phyloP scores from a whole-genome alignment of 345 rosid species.

The Eucalyptus sideroxylon region DNA sequence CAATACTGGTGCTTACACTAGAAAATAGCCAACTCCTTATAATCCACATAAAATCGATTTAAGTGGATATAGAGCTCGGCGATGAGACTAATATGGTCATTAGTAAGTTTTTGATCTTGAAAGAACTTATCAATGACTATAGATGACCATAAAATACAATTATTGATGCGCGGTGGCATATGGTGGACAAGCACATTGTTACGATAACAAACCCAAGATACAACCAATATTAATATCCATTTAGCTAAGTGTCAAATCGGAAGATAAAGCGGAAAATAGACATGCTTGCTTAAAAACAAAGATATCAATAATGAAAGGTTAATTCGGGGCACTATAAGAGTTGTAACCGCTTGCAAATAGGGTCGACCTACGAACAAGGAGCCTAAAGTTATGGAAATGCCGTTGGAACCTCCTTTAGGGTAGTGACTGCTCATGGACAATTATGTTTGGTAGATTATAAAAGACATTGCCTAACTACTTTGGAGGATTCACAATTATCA shows the following conservation, averaged over 20 bases:
- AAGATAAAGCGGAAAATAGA: not conserved
- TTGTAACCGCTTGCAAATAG: not conserved
- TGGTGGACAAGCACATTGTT: not conserved
- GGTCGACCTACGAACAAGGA: not conserved
- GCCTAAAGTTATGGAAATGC: not conserved
- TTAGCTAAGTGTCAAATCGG: not conserved
- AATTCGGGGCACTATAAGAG: accelerated
- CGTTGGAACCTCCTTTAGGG: not conserved
- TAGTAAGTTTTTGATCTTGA: not conserved
- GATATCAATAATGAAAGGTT: not conserved
- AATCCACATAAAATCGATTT: not conserved
- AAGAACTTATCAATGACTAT: not conserved
- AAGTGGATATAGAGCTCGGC: not conserved
- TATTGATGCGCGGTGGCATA: accelerated
- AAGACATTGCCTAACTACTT: no score
- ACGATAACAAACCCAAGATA: not conserved
- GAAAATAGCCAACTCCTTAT: no score
- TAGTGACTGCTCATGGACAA: no score
- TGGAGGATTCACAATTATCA: no score
- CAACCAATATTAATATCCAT: not conserved
- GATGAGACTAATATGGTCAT: not conserved
- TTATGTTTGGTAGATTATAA: not conserved
- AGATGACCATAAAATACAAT: not conserved
- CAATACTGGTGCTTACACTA: no score
- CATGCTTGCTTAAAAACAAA: not conserved